Evolutionary conservation across 164 flowering plant species (phyloP).

Genomic region (Piper betle): DNA sequence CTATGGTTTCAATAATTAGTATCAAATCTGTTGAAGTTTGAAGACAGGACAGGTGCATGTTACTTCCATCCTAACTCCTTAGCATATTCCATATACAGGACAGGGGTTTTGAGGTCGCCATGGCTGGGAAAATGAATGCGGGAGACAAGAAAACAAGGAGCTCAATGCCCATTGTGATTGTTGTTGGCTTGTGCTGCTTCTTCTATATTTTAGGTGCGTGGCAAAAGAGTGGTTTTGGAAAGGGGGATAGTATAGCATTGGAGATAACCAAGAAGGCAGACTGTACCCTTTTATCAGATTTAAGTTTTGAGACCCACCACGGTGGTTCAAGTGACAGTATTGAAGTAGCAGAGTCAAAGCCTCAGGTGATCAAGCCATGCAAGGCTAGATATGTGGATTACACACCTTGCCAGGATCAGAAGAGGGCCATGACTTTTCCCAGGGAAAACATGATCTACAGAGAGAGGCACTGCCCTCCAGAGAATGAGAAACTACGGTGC

Average conservation of each 20-base stretch:
- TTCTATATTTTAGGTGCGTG: slow-evolving; percentile 90
- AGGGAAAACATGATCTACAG: slow-evolving; percentile 74
- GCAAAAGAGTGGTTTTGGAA: slow-evolving; percentile 93
- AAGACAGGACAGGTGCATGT: too few species aligned
- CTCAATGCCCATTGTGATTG: slow-evolving; percentile 60
- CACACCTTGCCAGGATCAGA: slow-evolving; percentile 92
- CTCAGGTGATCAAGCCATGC: slow-evolving; percentile 46
- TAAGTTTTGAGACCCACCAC: slow-evolving; percentile 75
- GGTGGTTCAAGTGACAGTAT: slow-evolving; percentile 26
- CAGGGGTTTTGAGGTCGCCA: slow-evolving; percentile 6
- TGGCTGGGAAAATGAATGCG: slow-evolving; percentile 45
- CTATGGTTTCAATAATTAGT: too few species aligned
- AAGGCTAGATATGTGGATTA: slow-evolving; percentile 44
- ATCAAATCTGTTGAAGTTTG: too few species aligned
- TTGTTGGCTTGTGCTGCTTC: slow-evolving; percentile 75
- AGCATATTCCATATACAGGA: background rate
- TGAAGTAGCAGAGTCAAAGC: slow-evolving; percentile 30
- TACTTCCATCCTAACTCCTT: too few species aligned
- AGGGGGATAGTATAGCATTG: slow-evolving; percentile 73
- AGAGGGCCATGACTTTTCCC: slow-evolving; percentile 73
- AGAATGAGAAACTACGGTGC: slow-evolving; percentile 53
- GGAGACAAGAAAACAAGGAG: slow-evolving; percentile 57
- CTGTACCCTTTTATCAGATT: slow-evolving; percentile 40
- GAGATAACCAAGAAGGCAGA: slow-evolving; percentile 52
- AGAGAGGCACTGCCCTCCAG: slow-evolving; percentile 82